Conservation (phyloP, 805 yeast genomes). For the Hanseniaspora pseudoguilliermondii region DNA sequence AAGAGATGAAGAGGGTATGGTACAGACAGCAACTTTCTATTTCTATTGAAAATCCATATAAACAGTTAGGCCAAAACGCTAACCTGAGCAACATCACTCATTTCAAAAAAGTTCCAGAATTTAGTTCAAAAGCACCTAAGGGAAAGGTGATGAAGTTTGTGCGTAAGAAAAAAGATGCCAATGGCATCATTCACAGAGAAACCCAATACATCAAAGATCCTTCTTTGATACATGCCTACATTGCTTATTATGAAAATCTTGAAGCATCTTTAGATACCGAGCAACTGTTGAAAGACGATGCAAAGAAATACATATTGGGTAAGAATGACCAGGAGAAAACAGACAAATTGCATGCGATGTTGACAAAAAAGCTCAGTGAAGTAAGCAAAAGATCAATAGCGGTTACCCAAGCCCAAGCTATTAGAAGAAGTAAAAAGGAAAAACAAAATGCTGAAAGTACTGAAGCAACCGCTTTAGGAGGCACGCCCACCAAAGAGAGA, state of each 20-base stretch:
- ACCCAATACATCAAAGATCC: conserved; percentile 74
- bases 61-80: conserved; percentile 26
- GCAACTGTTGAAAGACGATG: conserved; percentile 24
- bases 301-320: conserved; percentile 36
- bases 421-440: conserved; percentile 22
- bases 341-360: conserved; percentile 56
- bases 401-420: conserved; percentile 23
- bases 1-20: conserved; percentile 83
- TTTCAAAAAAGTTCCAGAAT: conserved; percentile 23
- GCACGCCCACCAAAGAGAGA: conserved; percentile 42
- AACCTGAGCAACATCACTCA: conserved; percentile 25
- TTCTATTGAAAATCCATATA: conserved; percentile 30
- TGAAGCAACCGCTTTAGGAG: conserved; percentile 48
- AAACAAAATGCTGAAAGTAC: conserved; percentile 15
- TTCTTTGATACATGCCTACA: conserved; percentile 71
- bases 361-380: conserved; percentile 61
- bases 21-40: conserved; percentile 61
- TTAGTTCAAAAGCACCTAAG: conserved; percentile 22
- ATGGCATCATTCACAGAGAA: conserved; percentile 73
- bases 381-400: conserved; percentile 11
- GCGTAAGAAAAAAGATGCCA: conserved; percentile 67
- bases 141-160: conserved; percentile 49
- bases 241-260: conserved; percentile 53
- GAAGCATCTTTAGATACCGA: conserved; percentile 57
- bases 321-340: conserved; percentile 79